These are phyloP conservation scores for Coemansia sp. DNA, from an alignment of 192 early-diverging fungal genomes.

Conservation along the genomic window DNA sequence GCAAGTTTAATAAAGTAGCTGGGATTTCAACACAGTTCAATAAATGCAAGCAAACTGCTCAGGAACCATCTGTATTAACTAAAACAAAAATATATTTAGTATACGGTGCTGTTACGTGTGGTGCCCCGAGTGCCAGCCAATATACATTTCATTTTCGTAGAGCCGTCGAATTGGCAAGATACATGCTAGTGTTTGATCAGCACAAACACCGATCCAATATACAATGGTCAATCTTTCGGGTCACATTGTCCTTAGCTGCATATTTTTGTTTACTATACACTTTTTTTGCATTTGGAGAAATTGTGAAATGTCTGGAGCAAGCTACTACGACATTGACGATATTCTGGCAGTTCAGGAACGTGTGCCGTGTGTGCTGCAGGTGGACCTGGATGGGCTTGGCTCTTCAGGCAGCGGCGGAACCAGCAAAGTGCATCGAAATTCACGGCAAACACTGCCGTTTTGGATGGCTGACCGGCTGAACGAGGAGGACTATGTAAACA, in stretches of 20 bases:
- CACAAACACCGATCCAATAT: not conserved
- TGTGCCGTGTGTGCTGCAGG: constrained; percentile 48
- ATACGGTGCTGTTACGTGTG: too few relatives aligned
- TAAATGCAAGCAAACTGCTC: not conserved
- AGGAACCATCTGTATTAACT: not conserved
- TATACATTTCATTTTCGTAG: too few relatives aligned
- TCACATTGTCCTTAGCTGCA: not conserved
- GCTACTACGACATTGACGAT: constrained; percentile 54
- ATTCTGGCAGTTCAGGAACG: constrained; percentile 51
- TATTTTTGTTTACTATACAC: not conserved
- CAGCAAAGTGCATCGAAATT: constrained; percentile 50
- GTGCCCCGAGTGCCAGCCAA: too few relatives aligned
- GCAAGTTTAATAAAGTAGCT: too few relatives aligned
- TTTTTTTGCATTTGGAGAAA: not conserved
- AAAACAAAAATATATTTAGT: not conserved
- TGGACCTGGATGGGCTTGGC: constrained; percentile 52
- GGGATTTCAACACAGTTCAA: too few relatives aligned
- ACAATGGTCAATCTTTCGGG: not conserved
- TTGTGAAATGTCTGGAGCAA: constrained; percentile 25
- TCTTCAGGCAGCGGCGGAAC: constrained; percentile 40
- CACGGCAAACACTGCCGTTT: constrained; percentile 51
- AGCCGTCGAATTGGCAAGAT: too few relatives aligned
- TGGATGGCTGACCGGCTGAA: constrained; percentile 55
- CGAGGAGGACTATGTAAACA: constrained; percentile 49
- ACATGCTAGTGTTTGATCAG: not conserved